These are phyloP conservation scores for Peronospora farinosa DNA, from an alignment of 352 stramenopile species.

Conservation along the genomic window DNA sequence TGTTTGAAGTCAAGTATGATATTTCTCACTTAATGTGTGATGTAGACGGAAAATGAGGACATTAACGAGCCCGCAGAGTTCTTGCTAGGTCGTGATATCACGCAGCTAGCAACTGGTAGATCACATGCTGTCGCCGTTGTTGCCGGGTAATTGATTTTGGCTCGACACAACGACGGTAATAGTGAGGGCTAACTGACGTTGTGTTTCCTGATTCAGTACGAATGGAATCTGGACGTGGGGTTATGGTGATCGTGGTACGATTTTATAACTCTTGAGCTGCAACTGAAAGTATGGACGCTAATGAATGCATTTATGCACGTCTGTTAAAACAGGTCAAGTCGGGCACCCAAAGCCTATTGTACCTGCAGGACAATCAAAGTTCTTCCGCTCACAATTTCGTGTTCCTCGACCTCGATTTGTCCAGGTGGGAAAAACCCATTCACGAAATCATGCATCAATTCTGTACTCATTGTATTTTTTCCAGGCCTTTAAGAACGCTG, in stretches of 20 bases:
- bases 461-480: constrained; percentile 1
- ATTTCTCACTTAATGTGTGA: constrained; percentile 8
- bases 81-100: constrained; percentile 65
- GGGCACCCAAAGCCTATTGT: constrained; percentile 53
- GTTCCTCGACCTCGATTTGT: constrained; percentile 61
- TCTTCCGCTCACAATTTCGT: constrained; percentile 75
- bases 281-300: background rate
- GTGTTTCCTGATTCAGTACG: constrained; percentile 31
- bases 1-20: background rate
- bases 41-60: constrained; percentile 38
- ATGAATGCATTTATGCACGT: background rate
- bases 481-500: constrained; percentile 49
- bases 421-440: constrained; percentile 34
- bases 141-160: constrained; percentile 30
- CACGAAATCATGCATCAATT: background rate
- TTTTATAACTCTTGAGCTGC: background rate
- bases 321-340: constrained; percentile 40
- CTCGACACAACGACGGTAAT: background rate
- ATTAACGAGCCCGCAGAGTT: constrained; percentile 68
- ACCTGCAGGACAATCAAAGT: constrained; percentile 56
- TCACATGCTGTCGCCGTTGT: constrained; percentile 51
- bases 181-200: background rate
- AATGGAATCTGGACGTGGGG: constrained; percentile 72
- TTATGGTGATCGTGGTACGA: constrained; percentile 50
- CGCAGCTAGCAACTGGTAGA: constrained; percentile 47